Percentiles rank a stretch among this genome's conserved stretches.
Conservation (phyloP, 108 stramenopile genomes). For the Cyclostephanos invisitatus region DNA sequence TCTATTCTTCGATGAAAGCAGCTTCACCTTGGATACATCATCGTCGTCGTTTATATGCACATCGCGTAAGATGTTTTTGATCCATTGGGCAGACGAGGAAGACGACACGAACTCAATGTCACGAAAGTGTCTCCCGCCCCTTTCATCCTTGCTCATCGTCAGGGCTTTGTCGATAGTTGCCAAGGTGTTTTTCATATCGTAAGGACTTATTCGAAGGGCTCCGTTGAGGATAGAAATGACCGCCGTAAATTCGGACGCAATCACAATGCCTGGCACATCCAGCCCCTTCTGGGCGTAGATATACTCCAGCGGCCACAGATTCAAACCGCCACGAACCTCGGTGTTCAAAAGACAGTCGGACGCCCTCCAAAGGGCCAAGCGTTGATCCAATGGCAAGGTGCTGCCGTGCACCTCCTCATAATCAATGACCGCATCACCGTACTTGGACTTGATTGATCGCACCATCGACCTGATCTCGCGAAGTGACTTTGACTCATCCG, state of each 20-base stretch:
- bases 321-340: constrained; percentile 72
- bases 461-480: constrained; percentile 44
- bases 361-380: constrained; percentile 52
- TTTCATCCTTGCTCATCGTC: constrained; percentile 52
- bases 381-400: constrained; percentile 39
- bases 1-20: constrained; percentile 4
- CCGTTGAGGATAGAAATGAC: constrained; percentile 74
- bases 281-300: constrained; percentile 46
- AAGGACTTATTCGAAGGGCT: constrained; percentile 76
- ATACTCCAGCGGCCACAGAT: constrained; percentile 78
- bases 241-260: constrained; percentile 81
- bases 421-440: constrained; percentile 57
- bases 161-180: constrained; percentile 65
- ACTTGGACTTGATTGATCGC: constrained; percentile 38
- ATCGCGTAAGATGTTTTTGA: constrained; percentile 67
- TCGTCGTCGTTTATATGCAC: constrained; percentile 22
- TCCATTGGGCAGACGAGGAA: constrained; percentile 73
- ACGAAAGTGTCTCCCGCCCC: constrained; percentile 53
- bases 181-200: constrained; percentile 55
- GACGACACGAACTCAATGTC: constrained; percentile 73
- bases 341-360: constrained; percentile 55
- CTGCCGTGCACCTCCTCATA: constrained; percentile 55
- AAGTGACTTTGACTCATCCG: constrained; percentile 51
- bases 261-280: constrained; percentile 61
- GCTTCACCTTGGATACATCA: constrained; percentile 4